Conservation (phyloP, 208 protist genomes). For the Trypanosoma mega region DNA sequence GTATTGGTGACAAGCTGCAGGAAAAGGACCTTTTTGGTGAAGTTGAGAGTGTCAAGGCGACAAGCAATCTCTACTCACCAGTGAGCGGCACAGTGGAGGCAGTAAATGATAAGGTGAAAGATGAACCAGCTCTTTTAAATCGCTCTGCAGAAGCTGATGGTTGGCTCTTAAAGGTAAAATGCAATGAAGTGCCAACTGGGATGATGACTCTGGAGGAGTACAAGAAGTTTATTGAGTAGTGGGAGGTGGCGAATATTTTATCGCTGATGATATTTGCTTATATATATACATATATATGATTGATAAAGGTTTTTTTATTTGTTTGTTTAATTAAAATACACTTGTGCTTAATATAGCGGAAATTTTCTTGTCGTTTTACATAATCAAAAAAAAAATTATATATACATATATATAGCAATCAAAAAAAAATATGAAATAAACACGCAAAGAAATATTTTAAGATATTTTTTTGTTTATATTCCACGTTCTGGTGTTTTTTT, state of each 20-base stretch:
- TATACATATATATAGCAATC: no score
- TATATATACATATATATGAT: conserved; percentile 7
- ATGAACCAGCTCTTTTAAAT: conserved; percentile 87
- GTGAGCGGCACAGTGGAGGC: conserved; percentile 74
- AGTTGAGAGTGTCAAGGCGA: conserved; percentile 93
- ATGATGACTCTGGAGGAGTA: conserved; percentile 84
- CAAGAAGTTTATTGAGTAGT: conserved; percentile 86
- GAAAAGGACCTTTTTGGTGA: conserved; percentile 77
- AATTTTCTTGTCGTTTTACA: no score
- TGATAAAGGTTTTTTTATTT: conserved; percentile 1
- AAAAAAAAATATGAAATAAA: no score
- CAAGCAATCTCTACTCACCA: conserved; percentile 89
- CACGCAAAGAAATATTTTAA: no score
- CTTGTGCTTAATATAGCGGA: no score
- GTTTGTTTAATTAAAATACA: no score
- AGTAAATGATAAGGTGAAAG: conserved; percentile 86
- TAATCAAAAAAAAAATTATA: no score
- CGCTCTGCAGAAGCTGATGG: conserved; percentile 81
- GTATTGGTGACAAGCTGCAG: conserved; percentile 77
- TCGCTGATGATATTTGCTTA: background rate
- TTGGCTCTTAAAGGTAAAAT: conserved; percentile 90
- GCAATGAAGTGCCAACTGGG: conserved; percentile 59
- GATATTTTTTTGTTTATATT: no score
- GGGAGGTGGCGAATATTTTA: background rate
- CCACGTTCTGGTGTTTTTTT: no score